Evolutionary conservation across 257 asterid species (phyloP).

Genomic region (Jacaranda copaia): DNA sequence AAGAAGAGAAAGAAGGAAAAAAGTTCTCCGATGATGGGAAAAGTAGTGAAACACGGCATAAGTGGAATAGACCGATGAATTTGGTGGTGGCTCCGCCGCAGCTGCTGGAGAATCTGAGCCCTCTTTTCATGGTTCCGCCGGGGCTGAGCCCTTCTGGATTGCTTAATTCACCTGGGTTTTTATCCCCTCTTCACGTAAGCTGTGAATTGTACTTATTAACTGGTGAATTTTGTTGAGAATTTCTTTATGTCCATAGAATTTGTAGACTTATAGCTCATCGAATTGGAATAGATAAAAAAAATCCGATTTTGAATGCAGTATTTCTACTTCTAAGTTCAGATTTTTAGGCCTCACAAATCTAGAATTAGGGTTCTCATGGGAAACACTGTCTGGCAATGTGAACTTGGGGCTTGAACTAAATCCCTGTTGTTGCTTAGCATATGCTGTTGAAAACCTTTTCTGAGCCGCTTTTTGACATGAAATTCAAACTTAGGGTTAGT

Average conservation of each 20-base stretch:
- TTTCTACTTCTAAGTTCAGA: not conserved
- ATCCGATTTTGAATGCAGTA: not conserved
- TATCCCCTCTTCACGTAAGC: constrained; percentile 82
- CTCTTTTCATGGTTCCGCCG: constrained; percentile 66
- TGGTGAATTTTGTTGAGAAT: not conserved
- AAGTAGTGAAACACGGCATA: constrained; percentile 42
- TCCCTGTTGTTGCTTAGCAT: constrained; percentile 13
- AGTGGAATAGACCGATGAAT: constrained; percentile 59
- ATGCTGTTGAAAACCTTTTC: constrained; percentile 16
- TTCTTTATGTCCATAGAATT: not conserved
- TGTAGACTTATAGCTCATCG: not conserved
- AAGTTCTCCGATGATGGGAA: not conserved
- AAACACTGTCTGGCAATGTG: not conserved
- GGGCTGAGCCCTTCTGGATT: constrained; percentile 76
- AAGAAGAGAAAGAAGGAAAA: constrained; percentile 30
- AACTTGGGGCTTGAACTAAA: too few species aligned
- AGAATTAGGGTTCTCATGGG: not conserved
- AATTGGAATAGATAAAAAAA: not conserved
- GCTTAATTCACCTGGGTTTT: constrained; percentile 78
- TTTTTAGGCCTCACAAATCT: not conserved
- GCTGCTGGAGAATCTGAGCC: constrained; percentile 46
- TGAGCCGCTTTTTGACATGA: not conserved
- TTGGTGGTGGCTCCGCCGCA: constrained; percentile 55
- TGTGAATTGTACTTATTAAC: not conserved
- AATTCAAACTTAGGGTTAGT: not conserved